These are phyloP conservation scores for Clitopilus hobsonii DNA, from an alignment of 768 basidiomycete genomes.

Conservation along the genomic window DNA sequence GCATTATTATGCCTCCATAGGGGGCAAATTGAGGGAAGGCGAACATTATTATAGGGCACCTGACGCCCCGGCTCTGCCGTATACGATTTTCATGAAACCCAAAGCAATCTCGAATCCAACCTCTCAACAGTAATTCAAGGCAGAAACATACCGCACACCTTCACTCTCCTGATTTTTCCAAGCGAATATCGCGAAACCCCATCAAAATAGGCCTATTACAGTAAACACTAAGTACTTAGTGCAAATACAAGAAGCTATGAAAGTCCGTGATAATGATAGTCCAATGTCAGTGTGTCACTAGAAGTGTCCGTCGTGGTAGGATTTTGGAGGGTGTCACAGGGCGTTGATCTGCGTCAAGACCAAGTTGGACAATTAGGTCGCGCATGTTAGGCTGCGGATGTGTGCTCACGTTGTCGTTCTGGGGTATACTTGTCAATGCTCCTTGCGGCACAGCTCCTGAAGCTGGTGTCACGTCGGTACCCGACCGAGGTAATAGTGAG, in stretches of 20 bases:
- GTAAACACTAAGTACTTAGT: background rate
- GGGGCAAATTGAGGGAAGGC: background rate
- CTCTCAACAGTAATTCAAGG: too few relatives aligned
- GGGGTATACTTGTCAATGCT: too few relatives aligned
- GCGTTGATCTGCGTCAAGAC: background rate
- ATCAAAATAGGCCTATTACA: background rate
- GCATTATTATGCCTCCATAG: background rate
- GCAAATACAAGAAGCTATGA: background rate
- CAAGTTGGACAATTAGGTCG: background rate
- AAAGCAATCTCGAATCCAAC: too few relatives aligned
- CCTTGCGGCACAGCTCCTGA: too few relatives aligned
- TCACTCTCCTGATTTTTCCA: too few relatives aligned
- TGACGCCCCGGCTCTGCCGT: background rate
- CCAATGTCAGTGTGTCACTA: background rate
- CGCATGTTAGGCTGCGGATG: background rate
- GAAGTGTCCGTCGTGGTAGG: background rate
- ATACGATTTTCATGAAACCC: too few relatives aligned
- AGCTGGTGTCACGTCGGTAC: background rate
- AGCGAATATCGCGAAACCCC: too few relatives aligned
- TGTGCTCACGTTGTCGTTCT: background rate
- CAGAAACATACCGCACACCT: too few relatives aligned
- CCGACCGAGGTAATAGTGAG: background rate
- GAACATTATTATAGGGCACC: conserved; percentile 6
- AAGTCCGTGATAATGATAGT: background rate
- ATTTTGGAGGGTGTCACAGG: background rate